Conservation (phyloP, 2,329 filamentous ascomycete species). For the Zymoseptoria ardabiliae region DNA sequence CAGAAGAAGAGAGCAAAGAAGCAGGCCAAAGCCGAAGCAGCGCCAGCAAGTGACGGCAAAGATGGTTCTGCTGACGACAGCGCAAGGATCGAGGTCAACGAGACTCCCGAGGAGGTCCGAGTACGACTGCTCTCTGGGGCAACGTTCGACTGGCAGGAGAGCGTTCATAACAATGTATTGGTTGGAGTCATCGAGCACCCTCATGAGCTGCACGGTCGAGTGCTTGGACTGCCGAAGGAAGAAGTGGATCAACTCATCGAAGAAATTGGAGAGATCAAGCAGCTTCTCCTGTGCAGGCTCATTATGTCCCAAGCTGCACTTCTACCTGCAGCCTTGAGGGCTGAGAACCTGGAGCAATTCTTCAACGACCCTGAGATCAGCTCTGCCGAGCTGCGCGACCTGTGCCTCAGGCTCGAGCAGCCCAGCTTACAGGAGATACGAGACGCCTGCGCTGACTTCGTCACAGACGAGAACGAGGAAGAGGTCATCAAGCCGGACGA, state of each 20-base stretch:
- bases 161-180: not conserved
- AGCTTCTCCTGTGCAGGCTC: constrained; percentile 43
- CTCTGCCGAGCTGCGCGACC: constrained; percentile 38
- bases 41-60: constrained; percentile 15
- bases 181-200: constrained; percentile 1
- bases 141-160: constrained; percentile 28
- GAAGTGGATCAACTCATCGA: constrained; percentile 38
- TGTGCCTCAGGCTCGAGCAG: constrained; percentile 43
- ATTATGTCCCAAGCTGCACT: constrained; percentile 41
- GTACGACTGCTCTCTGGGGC: constrained; percentile 36
- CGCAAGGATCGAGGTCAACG: constrained; percentile 35
- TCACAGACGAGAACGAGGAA: constrained; percentile 34
- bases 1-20: constrained; percentile 10
- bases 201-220: constrained; percentile 10
- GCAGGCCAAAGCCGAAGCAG: constrained; percentile 17
- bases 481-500: constrained; percentile 23
- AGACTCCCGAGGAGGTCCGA: constrained; percentile 36
- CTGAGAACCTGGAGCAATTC: constrained; percentile 41
- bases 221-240: constrained; percentile 35
- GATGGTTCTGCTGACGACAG: constrained; percentile 13
- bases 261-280: constrained; percentile 45
- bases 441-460: constrained; percentile 46
- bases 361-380: constrained; percentile 37
- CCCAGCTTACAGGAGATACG: constrained; percentile 44
- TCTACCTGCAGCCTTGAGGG: constrained; percentile 39